Conservation (phyloP, 805 yeast species). For the Pichia nanzhaoensis region DNA sequence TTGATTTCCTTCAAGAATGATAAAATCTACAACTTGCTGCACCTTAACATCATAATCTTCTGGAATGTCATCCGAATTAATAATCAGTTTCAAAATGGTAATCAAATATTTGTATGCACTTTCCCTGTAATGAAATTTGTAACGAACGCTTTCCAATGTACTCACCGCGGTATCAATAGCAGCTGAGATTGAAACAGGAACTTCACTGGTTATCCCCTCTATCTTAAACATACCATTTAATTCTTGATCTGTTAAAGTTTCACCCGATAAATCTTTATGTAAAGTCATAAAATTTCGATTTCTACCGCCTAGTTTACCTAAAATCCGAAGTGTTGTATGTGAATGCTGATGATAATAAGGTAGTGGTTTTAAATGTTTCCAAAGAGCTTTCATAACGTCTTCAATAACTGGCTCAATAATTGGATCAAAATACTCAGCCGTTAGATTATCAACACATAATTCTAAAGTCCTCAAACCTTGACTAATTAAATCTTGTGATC, state of each 20-base stretch:
- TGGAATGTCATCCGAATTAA: conserved; percentile 49
- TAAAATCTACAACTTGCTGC: conserved; percentile 40
- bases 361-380: conserved; percentile 84
- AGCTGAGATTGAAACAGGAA: conserved; percentile 75
- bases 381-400: conserved; percentile 87
- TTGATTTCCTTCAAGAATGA: conserved; percentile 31
- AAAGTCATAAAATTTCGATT: conserved; percentile 80
- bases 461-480: conserved; percentile 95
- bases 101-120: conserved; percentile 73
- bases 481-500: conserved; percentile 83
- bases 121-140: conserved; percentile 58
- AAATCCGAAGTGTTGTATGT: conserved; percentile 85
- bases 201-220: conserved; percentile 55
- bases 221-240: conserved; percentile 61
- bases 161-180: conserved; percentile 75
- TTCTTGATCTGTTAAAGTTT: conserved; percentile 53
- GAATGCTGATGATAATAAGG: conserved; percentile 95
- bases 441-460: conserved; percentile 89
- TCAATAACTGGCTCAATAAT: conserved; percentile 93
- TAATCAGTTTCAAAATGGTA: conserved; percentile 57
- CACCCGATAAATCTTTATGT: conserved; percentile 55
- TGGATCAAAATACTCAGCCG: conserved; percentile 96
- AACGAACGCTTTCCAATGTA: conserved; percentile 61
- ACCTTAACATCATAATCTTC: conserved; percentile 38
- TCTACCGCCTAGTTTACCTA: conserved; percentile 95